phyloP scores from a whole-genome alignment of 805 yeast genomes.

The Ogataea glucozyma region DNA sequence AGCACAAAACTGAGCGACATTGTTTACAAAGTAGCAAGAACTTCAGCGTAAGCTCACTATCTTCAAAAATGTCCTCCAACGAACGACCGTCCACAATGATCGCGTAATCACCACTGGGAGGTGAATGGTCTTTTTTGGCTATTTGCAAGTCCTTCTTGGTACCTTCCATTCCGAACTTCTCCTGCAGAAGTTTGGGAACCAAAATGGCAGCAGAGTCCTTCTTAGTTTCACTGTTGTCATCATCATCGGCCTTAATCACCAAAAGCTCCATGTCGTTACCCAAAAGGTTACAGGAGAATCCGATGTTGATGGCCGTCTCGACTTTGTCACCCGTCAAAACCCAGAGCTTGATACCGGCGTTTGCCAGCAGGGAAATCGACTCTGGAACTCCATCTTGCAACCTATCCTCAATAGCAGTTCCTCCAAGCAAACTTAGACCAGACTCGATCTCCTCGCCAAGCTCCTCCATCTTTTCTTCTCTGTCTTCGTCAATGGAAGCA shows the following conservation, averaged over 20 bases:
- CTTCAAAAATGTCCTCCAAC: constrained; percentile 45
- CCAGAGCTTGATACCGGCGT: constrained; percentile 82
- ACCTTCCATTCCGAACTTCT: constrained; percentile 48
- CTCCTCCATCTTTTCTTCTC: constrained; percentile 57
- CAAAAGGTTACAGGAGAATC: constrained; percentile 73
- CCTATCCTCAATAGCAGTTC: constrained; percentile 81
- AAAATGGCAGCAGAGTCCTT: constrained; percentile 24
- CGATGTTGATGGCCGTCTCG: constrained; percentile 83
- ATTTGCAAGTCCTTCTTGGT: constrained; percentile 43
- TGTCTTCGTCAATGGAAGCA: constrained; percentile 50
- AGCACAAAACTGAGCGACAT: constrained; percentile 77
- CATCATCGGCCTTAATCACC: constrained; percentile 47
- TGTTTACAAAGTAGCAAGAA: constrained; percentile 73
- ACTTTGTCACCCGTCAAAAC: constrained; percentile 81
- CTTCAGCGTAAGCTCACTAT: constrained; percentile 44
- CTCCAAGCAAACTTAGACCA: constrained; percentile 61
- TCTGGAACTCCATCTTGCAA: constrained; percentile 79
- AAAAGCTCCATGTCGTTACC: constrained; percentile 68
- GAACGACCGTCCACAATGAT: constrained; percentile 74
- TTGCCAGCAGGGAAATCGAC: constrained; percentile 61
- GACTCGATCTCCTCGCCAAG: constrained; percentile 62
- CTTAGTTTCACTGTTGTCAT: constrained; percentile 30
- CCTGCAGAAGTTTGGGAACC: constrained; percentile 48
- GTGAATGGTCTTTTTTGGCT: constrained; percentile 62
- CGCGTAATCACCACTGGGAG: constrained; percentile 60